Conservation (phyloP, 371 early-diverging fungal genomes). For the Lichtheimia ornata region DNA sequence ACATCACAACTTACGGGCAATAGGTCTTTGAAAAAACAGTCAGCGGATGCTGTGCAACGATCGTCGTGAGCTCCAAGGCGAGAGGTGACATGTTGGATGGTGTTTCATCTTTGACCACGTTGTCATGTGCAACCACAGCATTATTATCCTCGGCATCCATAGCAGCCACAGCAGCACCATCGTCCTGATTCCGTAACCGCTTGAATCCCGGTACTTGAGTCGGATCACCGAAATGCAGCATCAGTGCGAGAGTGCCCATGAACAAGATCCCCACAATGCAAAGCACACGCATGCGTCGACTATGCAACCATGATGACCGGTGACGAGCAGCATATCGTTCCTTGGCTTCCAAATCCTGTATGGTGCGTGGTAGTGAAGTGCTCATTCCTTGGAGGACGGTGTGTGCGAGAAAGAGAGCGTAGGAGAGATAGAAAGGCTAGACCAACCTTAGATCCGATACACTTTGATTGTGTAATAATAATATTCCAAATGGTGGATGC, state of each 20-base stretch:
- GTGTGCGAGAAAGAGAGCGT: too few relatives aligned
- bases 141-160: slow-evolving; percentile 1
- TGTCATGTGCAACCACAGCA: not conserved
- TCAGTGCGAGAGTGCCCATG: not conserved
- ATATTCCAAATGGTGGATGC: too few relatives aligned
- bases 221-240: slow-evolving; percentile 6
- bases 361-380: slow-evolving; percentile 1
- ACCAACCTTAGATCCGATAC: too few relatives aligned
- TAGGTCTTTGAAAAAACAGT: slow-evolving; percentile 16
- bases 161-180: slow-evolving; percentile 10
- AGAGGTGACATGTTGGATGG: slow-evolving; percentile 1
- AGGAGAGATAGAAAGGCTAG: too few relatives aligned
- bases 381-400: not conserved
- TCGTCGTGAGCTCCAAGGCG: not conserved
- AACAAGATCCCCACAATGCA: slow-evolving; percentile 4
- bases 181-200: not conserved
- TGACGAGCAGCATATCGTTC: slow-evolving; percentile 3
- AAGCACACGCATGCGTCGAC: not conserved
- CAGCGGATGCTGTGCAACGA: slow-evolving; percentile 6
- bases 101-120: not conserved
- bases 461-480: too few relatives aligned
- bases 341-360: slow-evolving; percentile 12
- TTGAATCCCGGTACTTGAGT: not conserved
- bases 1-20: slow-evolving; percentile 8
- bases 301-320: not conserved